A percentile compares a stretch with the other conserved stretches of the same genome.
Evolutionary conservation across 768 basidiomycete genomes (phyloP).

Genomic region (Boletus sp.): DNA sequence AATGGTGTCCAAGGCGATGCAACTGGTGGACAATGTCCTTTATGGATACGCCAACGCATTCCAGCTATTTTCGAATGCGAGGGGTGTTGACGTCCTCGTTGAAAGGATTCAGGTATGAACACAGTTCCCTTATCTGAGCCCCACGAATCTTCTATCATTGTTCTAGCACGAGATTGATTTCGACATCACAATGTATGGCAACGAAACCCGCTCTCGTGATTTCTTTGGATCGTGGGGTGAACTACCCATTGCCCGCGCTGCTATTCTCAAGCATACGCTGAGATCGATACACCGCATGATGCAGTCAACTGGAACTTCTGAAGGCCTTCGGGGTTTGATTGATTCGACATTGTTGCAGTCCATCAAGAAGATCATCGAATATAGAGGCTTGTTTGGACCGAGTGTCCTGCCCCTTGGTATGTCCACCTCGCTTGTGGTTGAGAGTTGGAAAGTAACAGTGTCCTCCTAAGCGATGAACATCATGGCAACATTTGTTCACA

Average conservation of each 20-base stretch:
- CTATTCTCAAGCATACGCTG: slow-evolving; percentile 85
- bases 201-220: slow-evolving; percentile 42
- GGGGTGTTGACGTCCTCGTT: slow-evolving; percentile 83
- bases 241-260: slow-evolving; percentile 70
- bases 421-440: slow-evolving; percentile 21
- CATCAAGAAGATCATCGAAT: slow-evolving; percentile 83
- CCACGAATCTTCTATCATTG: slow-evolving; percentile 7
- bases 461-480: slow-evolving; percentile 70
- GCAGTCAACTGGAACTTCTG: slow-evolving; percentile 91
- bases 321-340: slow-evolving; percentile 91
- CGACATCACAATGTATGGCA: slow-evolving; percentile 57
- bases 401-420: slow-evolving; percentile 81
- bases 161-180: slow-evolving; percentile 64
- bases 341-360: slow-evolving; percentile 85
- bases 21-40: slow-evolving; percentile 87
- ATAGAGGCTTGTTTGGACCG: slow-evolving; percentile 82
- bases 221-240: slow-evolving; percentile 53
- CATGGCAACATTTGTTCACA: slow-evolving; percentile 96
- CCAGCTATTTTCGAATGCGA: slow-evolving; percentile 77
- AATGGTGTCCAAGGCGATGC: slow-evolving; percentile 87
- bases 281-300: slow-evolving; percentile 97
- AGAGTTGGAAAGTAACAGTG: slow-evolving; percentile 8
- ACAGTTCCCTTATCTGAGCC: not conserved
- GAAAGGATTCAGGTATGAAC: slow-evolving; percentile 77
- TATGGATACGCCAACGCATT: slow-evolving; percentile 90